phyloP scores from a whole-genome alignment of 164 flowering plant genomes.

The Nymphaea colorata region DNA sequence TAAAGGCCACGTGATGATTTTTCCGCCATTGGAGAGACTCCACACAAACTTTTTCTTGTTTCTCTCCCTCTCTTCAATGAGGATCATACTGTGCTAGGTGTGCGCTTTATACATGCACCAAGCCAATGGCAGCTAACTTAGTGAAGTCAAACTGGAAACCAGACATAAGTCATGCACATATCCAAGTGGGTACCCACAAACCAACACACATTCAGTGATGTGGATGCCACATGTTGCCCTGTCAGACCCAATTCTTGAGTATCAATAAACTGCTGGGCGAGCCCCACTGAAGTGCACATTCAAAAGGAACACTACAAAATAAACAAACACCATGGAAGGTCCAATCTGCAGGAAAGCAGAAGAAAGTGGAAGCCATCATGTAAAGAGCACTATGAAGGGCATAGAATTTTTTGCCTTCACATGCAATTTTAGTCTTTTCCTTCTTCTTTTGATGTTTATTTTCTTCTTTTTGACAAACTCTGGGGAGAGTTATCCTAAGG shows the following conservation, averaged over 20 bases:
- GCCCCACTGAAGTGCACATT: neutral
- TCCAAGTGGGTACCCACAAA: neutral
- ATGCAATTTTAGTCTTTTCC: neutral
- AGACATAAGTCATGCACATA: neutral
- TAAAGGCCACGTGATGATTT: too few relatives aligned
- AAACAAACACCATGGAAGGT: neutral
- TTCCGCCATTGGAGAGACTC: too few relatives aligned
- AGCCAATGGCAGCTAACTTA: neutral
- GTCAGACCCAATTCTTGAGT: neutral
- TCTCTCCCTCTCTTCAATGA: neutral
- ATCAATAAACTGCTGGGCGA: neutral
- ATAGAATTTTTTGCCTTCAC: neutral
- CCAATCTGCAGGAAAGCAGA: neutral
- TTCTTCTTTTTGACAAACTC: neutral
- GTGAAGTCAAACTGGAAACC: neutral
- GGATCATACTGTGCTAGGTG: neutral
- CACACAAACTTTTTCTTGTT: too few relatives aligned
- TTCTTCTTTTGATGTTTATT: neutral
- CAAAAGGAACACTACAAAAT: neutral
- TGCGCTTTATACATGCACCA: neutral
- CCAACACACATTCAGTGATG: neutral
- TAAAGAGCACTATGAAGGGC: neutral
- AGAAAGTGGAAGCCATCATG: neutral
- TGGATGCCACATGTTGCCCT: neutral
- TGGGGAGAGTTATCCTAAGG: neutral